Conservation (phyloP, 2,329 filamentous ascomycete species). For the Anthostomella pinea region DNA sequence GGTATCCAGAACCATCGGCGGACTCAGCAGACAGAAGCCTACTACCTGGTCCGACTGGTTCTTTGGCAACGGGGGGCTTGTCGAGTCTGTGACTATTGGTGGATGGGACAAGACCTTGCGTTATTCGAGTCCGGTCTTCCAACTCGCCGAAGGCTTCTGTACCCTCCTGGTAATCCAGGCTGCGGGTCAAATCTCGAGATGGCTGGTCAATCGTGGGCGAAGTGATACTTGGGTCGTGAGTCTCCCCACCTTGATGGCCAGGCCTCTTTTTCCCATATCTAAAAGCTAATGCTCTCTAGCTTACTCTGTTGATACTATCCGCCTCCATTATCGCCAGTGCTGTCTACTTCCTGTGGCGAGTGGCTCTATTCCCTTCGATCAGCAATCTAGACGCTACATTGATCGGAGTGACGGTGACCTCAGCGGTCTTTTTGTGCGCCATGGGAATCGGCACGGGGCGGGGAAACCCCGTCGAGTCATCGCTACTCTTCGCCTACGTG, state of each 20-base stretch:
- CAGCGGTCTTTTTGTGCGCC: constrained; percentile 85
- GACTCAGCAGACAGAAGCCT: constrained; percentile 58
- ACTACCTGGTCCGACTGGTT: constrained; percentile 78
- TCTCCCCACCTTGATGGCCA: constrained; percentile 3
- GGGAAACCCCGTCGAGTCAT: constrained; percentile 93
- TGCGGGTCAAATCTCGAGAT: constrained; percentile 88
- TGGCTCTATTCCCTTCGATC: constrained; percentile 89
- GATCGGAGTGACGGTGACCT: constrained; percentile 90
- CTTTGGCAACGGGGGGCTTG: constrained; percentile 78
- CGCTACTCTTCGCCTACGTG: constrained; percentile 91
- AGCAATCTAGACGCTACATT: constrained; percentile 88
- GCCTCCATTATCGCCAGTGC: constrained; percentile 91
- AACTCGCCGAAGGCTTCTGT: constrained; percentile 94
- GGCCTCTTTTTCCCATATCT: too few species aligned
- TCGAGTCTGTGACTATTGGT: constrained; percentile 78
- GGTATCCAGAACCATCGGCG: constrained; percentile 76
- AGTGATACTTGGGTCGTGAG: constrained; percentile 96
- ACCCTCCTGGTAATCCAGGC: constrained; percentile 94
- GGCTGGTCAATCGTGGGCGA: constrained; percentile 88
- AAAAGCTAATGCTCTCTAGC: constrained; percentile 56
- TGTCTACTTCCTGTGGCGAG: constrained; percentile 93
- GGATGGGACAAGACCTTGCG: constrained; percentile 84
- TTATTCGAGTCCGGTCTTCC: constrained; percentile 92
- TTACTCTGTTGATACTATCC: constrained; percentile 81
- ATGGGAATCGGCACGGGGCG: constrained; percentile 93